Evolutionary conservation across 2,329 filamentous ascomycete genomes (phyloP).

Genomic region (Pseudogymnoascus sp.): DNA sequence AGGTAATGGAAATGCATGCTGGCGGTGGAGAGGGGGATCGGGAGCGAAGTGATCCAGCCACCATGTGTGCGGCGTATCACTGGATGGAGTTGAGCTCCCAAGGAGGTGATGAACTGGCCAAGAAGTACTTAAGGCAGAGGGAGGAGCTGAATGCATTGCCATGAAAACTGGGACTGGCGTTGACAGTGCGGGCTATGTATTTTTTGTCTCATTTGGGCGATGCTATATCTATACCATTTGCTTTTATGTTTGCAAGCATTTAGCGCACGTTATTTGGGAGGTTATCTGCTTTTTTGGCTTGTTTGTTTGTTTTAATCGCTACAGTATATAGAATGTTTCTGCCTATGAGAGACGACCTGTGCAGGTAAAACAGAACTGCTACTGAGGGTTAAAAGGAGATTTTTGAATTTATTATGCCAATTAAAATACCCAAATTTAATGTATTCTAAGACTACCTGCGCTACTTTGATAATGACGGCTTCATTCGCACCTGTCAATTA

Average conservation of each 20-base stretch:
- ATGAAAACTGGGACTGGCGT: constrained; percentile 14
- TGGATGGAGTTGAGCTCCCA: constrained; percentile 90
- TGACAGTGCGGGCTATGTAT: constrained; percentile 4
- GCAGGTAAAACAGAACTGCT: constrained; percentile 11
- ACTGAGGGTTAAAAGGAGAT: constrained; percentile 2
- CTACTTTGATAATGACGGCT: not conserved
- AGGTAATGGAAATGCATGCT: constrained; percentile 66
- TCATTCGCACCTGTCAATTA: not conserved
- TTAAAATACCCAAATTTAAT: constrained; percentile 9
- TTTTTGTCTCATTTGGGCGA: not conserved
- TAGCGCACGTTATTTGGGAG: constrained; percentile 11
- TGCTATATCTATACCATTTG: constrained; percentile 7
- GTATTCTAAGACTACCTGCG: not conserved
- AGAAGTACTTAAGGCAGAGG: constrained; percentile 67
- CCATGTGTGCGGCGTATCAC: constrained; percentile 91
- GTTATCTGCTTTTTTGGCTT: not conserved
- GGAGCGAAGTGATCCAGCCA: constrained; percentile 67
- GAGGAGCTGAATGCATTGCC: constrained; percentile 29
- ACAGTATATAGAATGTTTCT: constrained; percentile 3
- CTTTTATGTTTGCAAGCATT: constrained; percentile 10
- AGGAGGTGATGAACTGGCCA: constrained; percentile 80
- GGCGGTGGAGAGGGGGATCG: constrained; percentile 46
- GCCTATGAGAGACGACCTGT: constrained; percentile 2
- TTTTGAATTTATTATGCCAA: constrained; percentile 7
- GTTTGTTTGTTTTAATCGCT: not conserved